Evolutionary conservation across 164 flowering plant species (phyloP), one percentile per base, ranked within the genome.

Genomic region (Vitis cinerea): DNA sequence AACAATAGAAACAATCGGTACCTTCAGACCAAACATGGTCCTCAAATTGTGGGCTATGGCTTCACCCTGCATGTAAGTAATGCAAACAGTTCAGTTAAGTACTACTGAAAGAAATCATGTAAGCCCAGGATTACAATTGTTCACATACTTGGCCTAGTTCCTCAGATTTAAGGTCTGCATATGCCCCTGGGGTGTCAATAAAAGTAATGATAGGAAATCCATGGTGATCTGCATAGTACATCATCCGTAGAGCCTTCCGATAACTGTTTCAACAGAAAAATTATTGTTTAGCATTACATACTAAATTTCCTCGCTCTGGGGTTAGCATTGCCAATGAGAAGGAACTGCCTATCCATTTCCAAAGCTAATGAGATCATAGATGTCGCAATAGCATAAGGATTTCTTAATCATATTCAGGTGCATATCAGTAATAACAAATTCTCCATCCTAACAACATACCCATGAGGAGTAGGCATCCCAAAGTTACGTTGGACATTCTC

Each of bases 401-500:
- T 12, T 31, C 4, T 10, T 14, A 16, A 30, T 37, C 60, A 7
- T 65, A 59, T 8, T 71, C 69, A 51, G 29, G 31, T 4, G 23
- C 59, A 55, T 3, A 11, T 59, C 37, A 65, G 10, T 2, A 53
- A 55, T 59, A 29, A 69, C 14, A 10, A 12, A 15, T 31, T 62
- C 23, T 31, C 16, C 59, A 66, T 37, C 7, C 44, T 37, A 37
- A 37, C 44, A 48, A 69, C 84, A 80, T 87, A 95, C 98, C 99
- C 99, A 75, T 95, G 98, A 15, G 99, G 99, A 72, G 98, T 93
- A 79, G 99, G 99, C 99, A 95, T 95, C 65, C 97, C 99, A 84
- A 95, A 95, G 80, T 95, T 95, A n/a, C 98, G 92, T 63, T 82
- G 71, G 64, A 95, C 90, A 72, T 91, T 93, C 77, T 93, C 99